Evolutionary conservation across 2,329 filamentous ascomycete species (phyloP).

Genomic region (Furcasterigmium furcatum): DNA sequence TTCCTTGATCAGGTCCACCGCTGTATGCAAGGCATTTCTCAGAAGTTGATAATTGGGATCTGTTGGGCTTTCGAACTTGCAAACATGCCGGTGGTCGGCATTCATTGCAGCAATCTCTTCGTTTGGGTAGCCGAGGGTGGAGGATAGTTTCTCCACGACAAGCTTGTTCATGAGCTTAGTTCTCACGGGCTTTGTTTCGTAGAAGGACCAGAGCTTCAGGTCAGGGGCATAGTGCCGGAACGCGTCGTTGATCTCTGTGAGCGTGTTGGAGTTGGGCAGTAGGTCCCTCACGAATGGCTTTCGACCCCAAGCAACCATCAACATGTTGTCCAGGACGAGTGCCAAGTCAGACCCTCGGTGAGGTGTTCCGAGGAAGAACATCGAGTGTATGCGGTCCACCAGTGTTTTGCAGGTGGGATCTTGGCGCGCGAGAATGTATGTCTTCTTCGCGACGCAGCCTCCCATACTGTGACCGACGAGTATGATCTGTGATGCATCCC

Average conservation of each 20-base stretch:
- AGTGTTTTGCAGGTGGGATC: not conserved
- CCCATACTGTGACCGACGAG: slow-evolving; percentile 45
- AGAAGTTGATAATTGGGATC: slow-evolving; percentile 34
- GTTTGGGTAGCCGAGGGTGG: slow-evolving; percentile 35
- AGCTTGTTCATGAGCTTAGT: slow-evolving; percentile 17
- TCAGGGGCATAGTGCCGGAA: slow-evolving; percentile 31
- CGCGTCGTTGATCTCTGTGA: slow-evolving; percentile 38
- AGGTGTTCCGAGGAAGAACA: slow-evolving; percentile 37
- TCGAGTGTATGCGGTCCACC: slow-evolving; percentile 20
- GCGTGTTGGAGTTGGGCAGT: slow-evolving; percentile 23
- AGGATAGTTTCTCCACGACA: slow-evolving; percentile 35
- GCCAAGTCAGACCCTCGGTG: slow-evolving; percentile 36
- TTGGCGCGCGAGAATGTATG: slow-evolving; percentile 7
- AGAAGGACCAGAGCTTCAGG: slow-evolving; percentile 39
- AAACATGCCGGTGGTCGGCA: slow-evolving; percentile 38
- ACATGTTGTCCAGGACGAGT: slow-evolving; percentile 24
- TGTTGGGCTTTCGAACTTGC: slow-evolving; percentile 30
- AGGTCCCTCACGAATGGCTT: slow-evolving; percentile 36
- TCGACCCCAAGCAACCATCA: slow-evolving; percentile 24
- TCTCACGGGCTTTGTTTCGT: slow-evolving; percentile 31
- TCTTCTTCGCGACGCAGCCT: slow-evolving; percentile 32
- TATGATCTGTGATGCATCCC: slow-evolving; percentile 27
- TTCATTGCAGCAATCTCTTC: slow-evolving; percentile 32
- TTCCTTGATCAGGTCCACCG: slow-evolving; percentile 18
- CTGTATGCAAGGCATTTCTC: slow-evolving; percentile 22